These are phyloP conservation scores for Cubamyces sp. DNA, from an alignment of 768 basidiomycete genomes.

Conservation along the genomic window DNA sequence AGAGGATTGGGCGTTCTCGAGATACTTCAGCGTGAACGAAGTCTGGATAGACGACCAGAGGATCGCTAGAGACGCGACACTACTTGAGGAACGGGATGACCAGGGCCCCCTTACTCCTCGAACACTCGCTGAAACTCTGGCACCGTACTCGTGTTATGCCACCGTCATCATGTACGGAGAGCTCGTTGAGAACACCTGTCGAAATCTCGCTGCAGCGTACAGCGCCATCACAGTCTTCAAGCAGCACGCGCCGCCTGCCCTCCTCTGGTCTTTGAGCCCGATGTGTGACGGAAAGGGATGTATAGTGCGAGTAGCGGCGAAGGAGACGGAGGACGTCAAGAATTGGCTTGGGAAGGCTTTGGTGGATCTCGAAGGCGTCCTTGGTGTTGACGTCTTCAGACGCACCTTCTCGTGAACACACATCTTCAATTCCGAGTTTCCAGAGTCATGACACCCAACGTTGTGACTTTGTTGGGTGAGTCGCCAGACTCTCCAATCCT, in stretches of 20 bases:
- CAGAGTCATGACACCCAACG: too few species aligned
- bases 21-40: conserved; percentile 87
- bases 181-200: conserved; percentile 49
- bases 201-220: conserved; percentile 53
- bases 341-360: conserved; percentile 68
- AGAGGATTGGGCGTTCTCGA: conserved; percentile 89
- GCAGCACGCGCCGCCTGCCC: conserved; percentile 49
- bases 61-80: conserved; percentile 75
- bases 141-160: conserved; percentile 90
- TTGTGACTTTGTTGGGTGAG: too few species aligned
- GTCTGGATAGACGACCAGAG: conserved; percentile 66
- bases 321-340: conserved; percentile 76
- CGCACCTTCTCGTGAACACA: conserved; percentile 50
- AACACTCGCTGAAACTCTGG: conserved; percentile 60
- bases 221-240: conserved; percentile 66
- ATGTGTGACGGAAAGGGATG: conserved; percentile 52
- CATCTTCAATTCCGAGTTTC: too few species aligned
- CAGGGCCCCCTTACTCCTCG: conserved; percentile 41
- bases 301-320: conserved; percentile 75
- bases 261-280: conserved; percentile 84
- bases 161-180: conserved; percentile 83
- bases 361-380: conserved; percentile 48
- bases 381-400: conserved; percentile 69
- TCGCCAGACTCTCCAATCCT: too few species aligned
- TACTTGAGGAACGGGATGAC: conserved; percentile 58